phyloP scores from a whole-genome alignment of 441 rosid species.

The Populus hybrid region DNA sequence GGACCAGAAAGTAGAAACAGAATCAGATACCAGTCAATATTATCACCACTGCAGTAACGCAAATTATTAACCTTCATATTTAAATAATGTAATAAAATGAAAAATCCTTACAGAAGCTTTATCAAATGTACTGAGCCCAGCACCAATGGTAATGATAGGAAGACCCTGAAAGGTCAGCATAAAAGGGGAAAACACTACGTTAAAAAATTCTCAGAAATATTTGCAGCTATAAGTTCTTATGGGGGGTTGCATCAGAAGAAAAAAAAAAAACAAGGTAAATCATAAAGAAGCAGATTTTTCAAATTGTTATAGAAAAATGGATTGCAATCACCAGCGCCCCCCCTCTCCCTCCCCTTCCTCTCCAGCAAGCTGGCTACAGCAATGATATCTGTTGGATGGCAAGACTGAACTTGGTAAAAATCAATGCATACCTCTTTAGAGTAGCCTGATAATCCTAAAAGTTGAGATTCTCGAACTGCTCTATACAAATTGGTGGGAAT shows the following conservation, averaged over 20 bases:
- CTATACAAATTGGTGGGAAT: slow-evolving; percentile 63
- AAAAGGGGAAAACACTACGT: background rate
- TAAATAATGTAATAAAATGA: background rate
- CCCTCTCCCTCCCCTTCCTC: background rate
- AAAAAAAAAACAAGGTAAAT: background rate
- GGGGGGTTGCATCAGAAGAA: background rate
- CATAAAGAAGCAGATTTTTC: background rate
- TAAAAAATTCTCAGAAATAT: slow-evolving; percentile 5
- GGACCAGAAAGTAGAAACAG: background rate
- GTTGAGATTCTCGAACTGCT: slow-evolving; percentile 79
- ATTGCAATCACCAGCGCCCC: background rate
- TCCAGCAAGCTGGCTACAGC: background rate
- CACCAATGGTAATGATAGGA: slow-evolving; percentile 81
- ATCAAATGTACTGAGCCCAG: slow-evolving; percentile 81
- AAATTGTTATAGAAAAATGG: background rate
- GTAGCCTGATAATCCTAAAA: slow-evolving; percentile 87
- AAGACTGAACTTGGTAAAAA: slow-evolving; percentile 4
- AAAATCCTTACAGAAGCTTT: slow-evolving; percentile 83
- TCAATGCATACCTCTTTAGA: slow-evolving; percentile 63
- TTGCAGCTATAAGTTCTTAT: background rate
- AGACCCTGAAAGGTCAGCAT: slow-evolving; percentile 57
- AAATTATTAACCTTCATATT: background rate
- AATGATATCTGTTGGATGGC: background rate
- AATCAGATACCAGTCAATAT: background rate
- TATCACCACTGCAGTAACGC: background rate